A percentile compares a stretch with the other conserved stretches of the same genome.
Conservation (phyloP, 352 stramenopile genomes). For the Aphanomyces euteiches region DNA sequence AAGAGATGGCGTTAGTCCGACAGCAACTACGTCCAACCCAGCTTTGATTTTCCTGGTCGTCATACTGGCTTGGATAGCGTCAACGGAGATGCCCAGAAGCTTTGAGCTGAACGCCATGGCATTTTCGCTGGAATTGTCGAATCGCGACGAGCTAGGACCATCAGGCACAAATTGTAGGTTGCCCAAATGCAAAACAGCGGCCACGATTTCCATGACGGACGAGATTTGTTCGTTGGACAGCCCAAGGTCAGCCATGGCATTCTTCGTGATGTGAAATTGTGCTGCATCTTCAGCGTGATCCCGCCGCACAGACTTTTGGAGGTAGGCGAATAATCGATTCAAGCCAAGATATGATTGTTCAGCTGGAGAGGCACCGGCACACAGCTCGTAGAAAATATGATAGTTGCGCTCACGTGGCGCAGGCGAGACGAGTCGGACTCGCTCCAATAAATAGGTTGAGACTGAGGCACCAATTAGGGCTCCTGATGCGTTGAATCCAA, state of each 20-base stretch:
- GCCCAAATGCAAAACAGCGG: slow-evolving; percentile 94
- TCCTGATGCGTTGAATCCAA: slow-evolving; percentile 72
- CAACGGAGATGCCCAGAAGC: slow-evolving; percentile 51
- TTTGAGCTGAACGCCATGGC: slow-evolving; percentile 38
- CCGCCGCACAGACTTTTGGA: slow-evolving; percentile 39
- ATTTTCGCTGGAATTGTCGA: slow-evolving; percentile 20
- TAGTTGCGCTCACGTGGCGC: slow-evolving; percentile 94
- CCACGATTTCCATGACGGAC: slow-evolving; percentile 69
- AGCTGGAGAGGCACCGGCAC: slow-evolving; percentile 55
- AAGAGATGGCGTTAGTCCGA: slow-evolving; percentile 76
- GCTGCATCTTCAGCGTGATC: slow-evolving; percentile 69
- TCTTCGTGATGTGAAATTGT: slow-evolving; percentile 67
- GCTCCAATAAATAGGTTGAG: slow-evolving; percentile 94
- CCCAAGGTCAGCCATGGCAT: slow-evolving; percentile 60
- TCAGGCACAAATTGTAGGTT: slow-evolving; percentile 88
- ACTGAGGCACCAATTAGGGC: slow-evolving; percentile 78
- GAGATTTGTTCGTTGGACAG: slow-evolving; percentile 51
- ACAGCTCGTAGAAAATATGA: slow-evolving; percentile 98
- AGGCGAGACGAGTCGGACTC: slow-evolving; percentile 91
- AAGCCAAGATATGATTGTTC: slow-evolving; percentile 54
- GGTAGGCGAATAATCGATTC: slow-evolving; percentile 31
- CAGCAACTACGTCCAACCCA: slow-evolving; percentile 63
- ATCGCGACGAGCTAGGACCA: slow-evolving; percentile 40
- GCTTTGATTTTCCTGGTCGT: slow-evolving; percentile 63
- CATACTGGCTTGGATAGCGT: slow-evolving; percentile 60